Percentiles rank a stretch among this genome's conserved stretches.
Conservation (phyloP, 2,329 filamentous ascomycete genomes). For the Trichoderma guizhouense region DNA sequence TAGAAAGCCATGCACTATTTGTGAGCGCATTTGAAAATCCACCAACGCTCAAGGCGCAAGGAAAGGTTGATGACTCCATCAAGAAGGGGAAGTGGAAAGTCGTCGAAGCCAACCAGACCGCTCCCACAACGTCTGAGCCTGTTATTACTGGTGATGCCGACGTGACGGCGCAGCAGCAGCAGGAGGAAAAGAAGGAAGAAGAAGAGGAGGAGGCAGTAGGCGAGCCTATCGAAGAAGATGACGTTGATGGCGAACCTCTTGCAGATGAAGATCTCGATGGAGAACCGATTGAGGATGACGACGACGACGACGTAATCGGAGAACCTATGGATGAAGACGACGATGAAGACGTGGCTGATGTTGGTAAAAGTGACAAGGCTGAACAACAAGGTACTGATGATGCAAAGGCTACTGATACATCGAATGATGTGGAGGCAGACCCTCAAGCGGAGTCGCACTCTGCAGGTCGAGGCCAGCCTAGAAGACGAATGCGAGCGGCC, state of each 20-base stretch:
- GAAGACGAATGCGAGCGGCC: conserved; percentile 69
- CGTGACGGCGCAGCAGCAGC: conserved; percentile 24
- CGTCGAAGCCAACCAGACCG: conserved; percentile 38
- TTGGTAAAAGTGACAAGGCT: neutral
- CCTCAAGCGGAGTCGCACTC: conserved; percentile 12
- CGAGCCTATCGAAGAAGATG: conserved; percentile 45
- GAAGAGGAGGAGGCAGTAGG: conserved; percentile 41
- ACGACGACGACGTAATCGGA: conserved; percentile 28
- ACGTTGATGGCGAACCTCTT: conserved; percentile 39
- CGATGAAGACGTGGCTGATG: conserved; percentile 28
- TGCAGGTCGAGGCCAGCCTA: conserved; percentile 33
- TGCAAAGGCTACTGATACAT: conserved; percentile 17
- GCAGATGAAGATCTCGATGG: conserved; percentile 41
- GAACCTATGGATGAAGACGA: conserved; percentile 27
- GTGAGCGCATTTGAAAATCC: conserved; percentile 68
- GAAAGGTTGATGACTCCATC: conserved; percentile 24
- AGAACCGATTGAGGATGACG: conserved; percentile 26
- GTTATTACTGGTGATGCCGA: neutral
- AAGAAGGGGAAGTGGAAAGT: conserved; percentile 47
- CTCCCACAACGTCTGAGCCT: conserved; percentile 16
- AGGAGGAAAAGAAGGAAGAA: conserved; percentile 32
- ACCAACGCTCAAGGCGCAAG: conserved; percentile 41
- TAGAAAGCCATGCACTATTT: conserved; percentile 69
- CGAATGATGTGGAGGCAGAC: conserved; percentile 13
- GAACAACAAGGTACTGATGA: neutral